phyloP scores from a whole-genome alignment of 2,329 filamentous ascomycete species.

The Fusarium sp. region DNA sequence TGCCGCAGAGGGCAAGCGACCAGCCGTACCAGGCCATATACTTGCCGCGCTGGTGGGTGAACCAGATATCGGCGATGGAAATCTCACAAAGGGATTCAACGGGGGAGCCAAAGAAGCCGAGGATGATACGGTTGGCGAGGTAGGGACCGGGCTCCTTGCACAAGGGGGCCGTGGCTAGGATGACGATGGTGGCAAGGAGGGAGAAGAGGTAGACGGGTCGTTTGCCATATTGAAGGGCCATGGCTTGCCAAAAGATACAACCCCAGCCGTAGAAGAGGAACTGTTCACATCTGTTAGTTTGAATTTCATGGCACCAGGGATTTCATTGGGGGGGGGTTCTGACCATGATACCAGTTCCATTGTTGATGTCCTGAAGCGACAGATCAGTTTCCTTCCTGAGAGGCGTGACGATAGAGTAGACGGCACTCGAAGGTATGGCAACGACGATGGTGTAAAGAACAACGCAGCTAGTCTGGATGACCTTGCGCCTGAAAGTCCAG shows the following conservation, averaged over 20 bases:
- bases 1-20: not conserved
- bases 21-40: not conserved
- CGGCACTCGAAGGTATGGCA: not conserved
- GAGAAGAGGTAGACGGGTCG: not conserved
- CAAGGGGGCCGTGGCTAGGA: not conserved
- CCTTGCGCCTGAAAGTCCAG: not conserved
- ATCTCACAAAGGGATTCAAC: not conserved
- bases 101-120: not conserved
- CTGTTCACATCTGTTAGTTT: not conserved
- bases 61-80: not conserved
- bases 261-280: not conserved
- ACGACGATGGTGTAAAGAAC: not conserved
- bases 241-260: not conserved
- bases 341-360: not conserved
- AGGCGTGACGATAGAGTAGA: not conserved
- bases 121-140: not conserved
- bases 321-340: not conserved
- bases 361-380: not conserved
- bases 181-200: not conserved
- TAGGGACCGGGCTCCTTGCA: not conserved
- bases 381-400: not conserved
- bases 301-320: not conserved
- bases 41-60: not conserved
- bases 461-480: not conserved
- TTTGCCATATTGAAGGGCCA: not conserved